Evolutionary conservation across 352 stramenopile genomes (phyloP), one percentile per base, ranked within the genome.

Genomic region (Globisporangium splendens): DNA sequence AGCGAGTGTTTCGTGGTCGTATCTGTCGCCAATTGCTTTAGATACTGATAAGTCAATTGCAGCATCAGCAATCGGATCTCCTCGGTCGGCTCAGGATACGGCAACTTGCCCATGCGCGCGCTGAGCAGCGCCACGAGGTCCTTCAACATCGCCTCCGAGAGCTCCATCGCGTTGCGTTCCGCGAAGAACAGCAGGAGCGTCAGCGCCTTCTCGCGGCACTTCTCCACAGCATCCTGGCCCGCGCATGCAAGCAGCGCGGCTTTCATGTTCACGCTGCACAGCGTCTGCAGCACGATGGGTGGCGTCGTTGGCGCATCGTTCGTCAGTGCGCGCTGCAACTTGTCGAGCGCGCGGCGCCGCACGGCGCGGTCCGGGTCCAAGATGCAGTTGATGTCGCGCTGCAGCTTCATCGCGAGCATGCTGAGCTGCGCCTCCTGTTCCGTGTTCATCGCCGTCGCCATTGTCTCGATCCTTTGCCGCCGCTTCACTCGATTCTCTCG

Each of bases 341-440:
- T 91, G 52, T 95, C 83, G 20, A 78, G 72, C 17, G 83, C 84
- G 35, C 83, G 83, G 14, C 84, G 84, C 12, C 83, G 83, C 47
- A 92, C 74, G 17, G 63, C 74, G 51, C 85, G 85, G 48, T 93
- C 79, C 3, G 85, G 68, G 49, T 93, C 85, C 15, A 64, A 41
- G 28, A 95, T 60, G 50, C 85, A 95, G 63, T 95, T 95, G 50
- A 95, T 62, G 57, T 95, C 85, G 39, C 79, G 83, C 68, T 93
- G 81, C 46, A 95, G 78, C 65, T 89, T 87, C 79, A 93, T 93
- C 20, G 73, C 49, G 52, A 91, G 66, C 71, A 77, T 76, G 38
- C 69, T 72, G 69, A 79, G 83, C 64, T 74, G 56, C 52, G 64
- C 63, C 56, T 83, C 75, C 28, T 89, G 71, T 28, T 82, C 77